phyloP scores from a whole-genome alignment of 805 yeast genomes.

The Ogataea corticis region DNA sequence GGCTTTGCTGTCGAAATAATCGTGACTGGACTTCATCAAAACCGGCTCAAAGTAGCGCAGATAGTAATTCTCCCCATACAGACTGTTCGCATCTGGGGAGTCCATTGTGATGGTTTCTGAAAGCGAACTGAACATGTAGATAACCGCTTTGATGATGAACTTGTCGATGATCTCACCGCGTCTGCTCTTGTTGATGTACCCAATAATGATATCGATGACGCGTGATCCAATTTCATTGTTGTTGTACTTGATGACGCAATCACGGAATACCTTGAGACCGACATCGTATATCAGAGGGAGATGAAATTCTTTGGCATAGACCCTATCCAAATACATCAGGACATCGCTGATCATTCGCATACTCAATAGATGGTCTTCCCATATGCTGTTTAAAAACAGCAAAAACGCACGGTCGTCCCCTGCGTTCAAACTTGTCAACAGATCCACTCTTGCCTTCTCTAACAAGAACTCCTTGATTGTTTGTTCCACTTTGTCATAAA shows the following conservation, averaged over 20 bases:
- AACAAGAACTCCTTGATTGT: slow-evolving; percentile 50
- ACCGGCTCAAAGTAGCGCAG: slow-evolving; percentile 64
- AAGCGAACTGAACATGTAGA: slow-evolving; percentile 72
- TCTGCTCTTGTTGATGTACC: slow-evolving; percentile 57
- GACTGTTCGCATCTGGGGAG: slow-evolving; percentile 5
- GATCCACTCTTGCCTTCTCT: slow-evolving; percentile 23
- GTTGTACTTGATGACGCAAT: slow-evolving; percentile 52
- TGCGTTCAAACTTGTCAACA: slow-evolving; percentile 15
- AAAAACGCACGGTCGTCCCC: slow-evolving; percentile 33
- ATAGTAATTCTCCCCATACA: slow-evolving; percentile 60
- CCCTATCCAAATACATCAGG: slow-evolving; percentile 83
- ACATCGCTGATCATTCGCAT: slow-evolving; percentile 84
- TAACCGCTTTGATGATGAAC: slow-evolving; percentile 56
- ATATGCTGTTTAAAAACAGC: slow-evolving; percentile 41
- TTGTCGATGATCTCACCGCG: slow-evolving; percentile 56
- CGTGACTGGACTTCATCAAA: slow-evolving; percentile 53
- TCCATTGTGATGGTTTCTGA: slow-evolving; percentile 36
- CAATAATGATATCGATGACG: slow-evolving; percentile 50
- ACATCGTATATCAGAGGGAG: slow-evolving; percentile 68
- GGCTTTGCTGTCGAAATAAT: slow-evolving; percentile 53
- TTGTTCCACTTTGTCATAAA: slow-evolving; percentile 60
- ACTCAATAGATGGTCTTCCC: slow-evolving; percentile 72
- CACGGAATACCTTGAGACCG: slow-evolving; percentile 69
- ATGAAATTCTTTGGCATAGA: slow-evolving; percentile 69
- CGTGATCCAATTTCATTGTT: slow-evolving; percentile 50